Evolutionary conservation across 495 filamentous ascomycete species (phyloP).

Genomic region (Hypoxylon trugodes): DNA sequence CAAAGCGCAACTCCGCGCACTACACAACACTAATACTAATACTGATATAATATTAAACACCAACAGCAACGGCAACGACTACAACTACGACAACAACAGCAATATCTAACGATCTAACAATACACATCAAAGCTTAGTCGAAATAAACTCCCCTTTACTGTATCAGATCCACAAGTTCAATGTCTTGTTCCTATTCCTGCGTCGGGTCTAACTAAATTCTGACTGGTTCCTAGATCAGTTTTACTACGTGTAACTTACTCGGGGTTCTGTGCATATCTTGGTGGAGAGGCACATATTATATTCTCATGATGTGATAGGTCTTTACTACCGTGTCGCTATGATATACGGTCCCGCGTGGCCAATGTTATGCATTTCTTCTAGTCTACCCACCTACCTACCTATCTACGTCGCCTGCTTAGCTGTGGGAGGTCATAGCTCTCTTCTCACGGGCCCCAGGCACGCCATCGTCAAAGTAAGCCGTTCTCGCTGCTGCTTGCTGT

Average conservation of each 20-base stretch:
- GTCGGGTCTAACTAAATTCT: slow-evolving; percentile 3
- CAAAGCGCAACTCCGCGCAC: no score
- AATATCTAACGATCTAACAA: no score
- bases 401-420: no score
- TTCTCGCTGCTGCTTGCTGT: slow-evolving; percentile 19
- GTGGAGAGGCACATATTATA: neutral
- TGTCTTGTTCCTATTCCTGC: slow-evolving; percentile 10
- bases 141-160: slow-evolving; percentile 1
- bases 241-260: slow-evolving; percentile 5
- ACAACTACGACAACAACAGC: no score
- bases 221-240: slow-evolving; percentile 10
- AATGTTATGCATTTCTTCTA: no score
- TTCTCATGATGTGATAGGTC: slow-evolving; percentile 16
- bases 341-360: slow-evolving; percentile 10
- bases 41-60: no score
- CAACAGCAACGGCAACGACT: no score
- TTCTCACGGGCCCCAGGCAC: slow-evolving; percentile 19
- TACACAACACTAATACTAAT: no score
- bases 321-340: slow-evolving; percentile 1
- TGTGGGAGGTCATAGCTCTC: slow-evolving; percentile 27
- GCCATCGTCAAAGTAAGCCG: slow-evolving; percentile 32
- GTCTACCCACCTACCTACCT: neutral
- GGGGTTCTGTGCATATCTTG: slow-evolving; percentile 20
- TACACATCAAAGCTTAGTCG: no score
- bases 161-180: slow-evolving; percentile 6